These are phyloP conservation scores for Cladosporium colombiae DNA, from an alignment of 2,329 filamentous ascomycete genomes.

Conservation along the genomic window DNA sequence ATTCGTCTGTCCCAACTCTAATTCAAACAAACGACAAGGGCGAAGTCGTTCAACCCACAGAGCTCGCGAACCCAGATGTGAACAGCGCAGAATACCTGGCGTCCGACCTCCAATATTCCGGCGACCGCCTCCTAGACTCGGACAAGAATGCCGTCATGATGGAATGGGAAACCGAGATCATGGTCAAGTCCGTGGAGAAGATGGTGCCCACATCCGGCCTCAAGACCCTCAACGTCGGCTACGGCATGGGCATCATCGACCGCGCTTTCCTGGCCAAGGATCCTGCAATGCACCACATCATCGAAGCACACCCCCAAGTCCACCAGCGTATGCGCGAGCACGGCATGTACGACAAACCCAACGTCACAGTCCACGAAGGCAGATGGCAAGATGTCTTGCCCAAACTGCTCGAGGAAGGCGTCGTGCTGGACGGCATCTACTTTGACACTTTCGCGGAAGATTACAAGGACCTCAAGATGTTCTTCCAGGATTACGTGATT, in stretches of 20 bases:
- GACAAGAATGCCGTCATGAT: constrained; percentile 56
- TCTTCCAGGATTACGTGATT: constrained; percentile 86
- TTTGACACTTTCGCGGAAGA: constrained; percentile 98
- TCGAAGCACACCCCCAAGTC: constrained; percentile 54
- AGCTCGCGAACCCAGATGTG: constrained; percentile 41
- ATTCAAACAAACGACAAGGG: constrained; percentile 32
- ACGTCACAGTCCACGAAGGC: constrained; percentile 51
- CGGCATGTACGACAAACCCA: constrained; percentile 51
- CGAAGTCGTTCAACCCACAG: constrained; percentile 27
- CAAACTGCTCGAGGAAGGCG: constrained; percentile 45
- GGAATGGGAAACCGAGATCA: constrained; percentile 54
- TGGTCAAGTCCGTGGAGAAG: constrained; percentile 48
- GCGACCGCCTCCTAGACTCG: constrained; percentile 49
- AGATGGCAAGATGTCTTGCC: constrained; percentile 53
- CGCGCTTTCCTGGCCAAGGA: constrained; percentile 47
- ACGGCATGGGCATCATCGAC: constrained; percentile 56
- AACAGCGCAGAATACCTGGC: constrained; percentile 52
- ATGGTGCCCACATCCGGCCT: constrained; percentile 43
- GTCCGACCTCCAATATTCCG: constrained; percentile 50
- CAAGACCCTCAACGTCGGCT: constrained; percentile 52
- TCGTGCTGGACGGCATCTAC: constrained; percentile 64
- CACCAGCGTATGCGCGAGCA: constrained; percentile 47
- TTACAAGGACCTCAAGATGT: constrained; percentile 78
- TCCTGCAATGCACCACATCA: constrained; percentile 51
- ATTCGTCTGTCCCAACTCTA: constrained; percentile 29